Evolutionary conservation across 139 green algal species (phyloP), one percentile per base, ranked within the genome.

Genomic region (Picochlorum sp.): DNA sequence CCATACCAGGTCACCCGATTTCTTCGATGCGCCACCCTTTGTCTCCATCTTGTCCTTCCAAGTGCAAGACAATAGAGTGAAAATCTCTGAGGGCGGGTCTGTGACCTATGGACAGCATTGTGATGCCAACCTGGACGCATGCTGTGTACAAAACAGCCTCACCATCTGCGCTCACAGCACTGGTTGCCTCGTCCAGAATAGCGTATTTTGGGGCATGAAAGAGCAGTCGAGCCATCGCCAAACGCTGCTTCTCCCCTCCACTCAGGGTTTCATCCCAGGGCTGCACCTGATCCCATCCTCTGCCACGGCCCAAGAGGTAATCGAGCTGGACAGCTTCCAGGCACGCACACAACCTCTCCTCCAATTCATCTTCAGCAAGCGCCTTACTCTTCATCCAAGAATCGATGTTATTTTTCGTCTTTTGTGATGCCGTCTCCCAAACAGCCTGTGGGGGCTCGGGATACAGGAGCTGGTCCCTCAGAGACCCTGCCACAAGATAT

Each of bases 171-270:
- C 56, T 84, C 23, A 96, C 87, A 30, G 90, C 90, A 34, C 68
- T 85, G 21, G 90, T 96, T 80, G 85, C 92, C 78, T 96, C 90
- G 56, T 96, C 90, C 69, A 96, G 79, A 30, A 96, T 80, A 37
- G 89, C 89, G 50, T 87, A 96, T 26, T 68, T 51, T 6, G 88
- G 87, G 32, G 68, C 62, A 75, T 96, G 87, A 75, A 87, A 96
- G 24, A 96, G 85, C 62, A 95, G 78, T 4, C 90, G 76, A 5
- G 90, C 89, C 86, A 95, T 92, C 16, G 87, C 90, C 46, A 96
- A 76, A 18, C 90, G 79, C 80, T 96, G 90, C 80, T 95, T 91
- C 80, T 96, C 90, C 6, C 90, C 90, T 15, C 88, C 87, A 13
- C 65, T 83, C 51, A 96, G 82, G 6, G 82, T 88, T 70, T 96